Conservation (phyloP, 768 basidiomycete genomes). For the Agrocybe chaxingu region DNA sequence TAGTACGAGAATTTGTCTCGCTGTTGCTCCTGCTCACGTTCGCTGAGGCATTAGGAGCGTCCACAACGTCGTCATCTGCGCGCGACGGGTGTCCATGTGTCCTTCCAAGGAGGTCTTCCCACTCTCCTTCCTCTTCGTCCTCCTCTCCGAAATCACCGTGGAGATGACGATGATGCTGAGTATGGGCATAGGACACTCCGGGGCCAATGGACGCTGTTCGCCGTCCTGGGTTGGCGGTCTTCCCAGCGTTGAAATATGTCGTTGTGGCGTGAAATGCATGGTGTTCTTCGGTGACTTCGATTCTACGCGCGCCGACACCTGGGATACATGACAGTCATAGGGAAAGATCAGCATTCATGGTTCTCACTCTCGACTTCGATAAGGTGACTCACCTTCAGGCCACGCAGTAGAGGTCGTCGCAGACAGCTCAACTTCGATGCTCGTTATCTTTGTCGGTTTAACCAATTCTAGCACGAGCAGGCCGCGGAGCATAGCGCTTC, state of each 20-base stretch:
- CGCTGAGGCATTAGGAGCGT: background rate
- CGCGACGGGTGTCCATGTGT: background rate
- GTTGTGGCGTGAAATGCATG: slow-evolving; percentile 67
- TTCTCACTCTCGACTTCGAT: background rate
- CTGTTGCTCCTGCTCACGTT: background rate
- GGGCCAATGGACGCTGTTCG: slow-evolving; percentile 46
- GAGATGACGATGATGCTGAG: slow-evolving; percentile 14
- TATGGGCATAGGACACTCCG: slow-evolving; percentile 31
- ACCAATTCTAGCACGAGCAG: slow-evolving; percentile 51
- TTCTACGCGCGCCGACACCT: slow-evolving; percentile 68
- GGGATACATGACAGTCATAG: background rate
- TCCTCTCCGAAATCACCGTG: slow-evolving; percentile 21
- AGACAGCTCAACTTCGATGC: slow-evolving; percentile 77
- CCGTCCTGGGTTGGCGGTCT: slow-evolving; percentile 22
- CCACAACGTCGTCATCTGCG: background rate
- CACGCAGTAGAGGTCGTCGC: slow-evolving; percentile 73
- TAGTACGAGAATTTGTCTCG: background rate
- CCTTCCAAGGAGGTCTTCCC: background rate
- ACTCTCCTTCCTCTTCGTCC: slow-evolving; percentile 21
- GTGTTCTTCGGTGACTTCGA: slow-evolving; percentile 79
- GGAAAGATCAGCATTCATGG: background rate
- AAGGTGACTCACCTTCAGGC: slow-evolving; percentile 69
- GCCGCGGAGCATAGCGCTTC: slow-evolving; percentile 60
- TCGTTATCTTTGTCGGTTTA: slow-evolving; percentile 83
- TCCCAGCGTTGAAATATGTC: slow-evolving; percentile 68